phyloP scores from a whole-genome alignment of 495 filamentous ascomycete genomes.

The Neurospora terricola region DNA sequence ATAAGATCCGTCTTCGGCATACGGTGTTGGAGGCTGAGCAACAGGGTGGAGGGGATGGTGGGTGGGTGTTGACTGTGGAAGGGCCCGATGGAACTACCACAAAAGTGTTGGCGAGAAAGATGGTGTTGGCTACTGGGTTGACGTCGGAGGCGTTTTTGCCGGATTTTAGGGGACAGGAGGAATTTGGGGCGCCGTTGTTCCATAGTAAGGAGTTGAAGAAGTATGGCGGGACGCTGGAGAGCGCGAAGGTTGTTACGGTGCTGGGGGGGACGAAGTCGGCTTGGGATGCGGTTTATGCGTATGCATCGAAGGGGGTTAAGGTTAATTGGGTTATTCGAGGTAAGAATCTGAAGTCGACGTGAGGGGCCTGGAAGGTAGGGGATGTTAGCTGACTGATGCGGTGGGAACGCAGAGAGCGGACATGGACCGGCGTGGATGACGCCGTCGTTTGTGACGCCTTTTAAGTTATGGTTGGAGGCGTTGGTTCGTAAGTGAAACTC shows the following conservation, averaged over 20 bases:
- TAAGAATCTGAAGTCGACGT: conserved; percentile 8
- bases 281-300: conserved; percentile 66
- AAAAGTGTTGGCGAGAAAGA: conserved; percentile 17
- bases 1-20: conserved; percentile 43
- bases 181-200: conserved; percentile 45
- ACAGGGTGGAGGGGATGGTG: conserved; percentile 19
- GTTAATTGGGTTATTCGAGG: conserved; percentile 73
- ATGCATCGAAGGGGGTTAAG: conserved; percentile 50
- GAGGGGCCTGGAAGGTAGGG: not conserved
- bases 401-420: conserved; percentile 41
- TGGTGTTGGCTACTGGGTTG: conserved; percentile 30
- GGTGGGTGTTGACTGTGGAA: conserved; percentile 32
- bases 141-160: conserved; percentile 31
- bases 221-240: conserved; percentile 16
- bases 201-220: conserved; percentile 48
- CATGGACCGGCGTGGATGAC: conserved; percentile 67
- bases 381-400: not conserved
- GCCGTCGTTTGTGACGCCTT: conserved; percentile 39
- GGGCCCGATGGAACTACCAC: not conserved
- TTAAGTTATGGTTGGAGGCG: conserved; percentile 41
- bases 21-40: conserved; percentile 46
- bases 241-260: conserved; percentile 42
- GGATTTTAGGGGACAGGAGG: conserved; percentile 25
- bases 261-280: conserved; percentile 67
- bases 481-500: conserved; percentile 42